Evolutionary conservation across 768 basidiomycete genomes (phyloP).

Genomic region (Pleurotus pulmonarius): DNA sequence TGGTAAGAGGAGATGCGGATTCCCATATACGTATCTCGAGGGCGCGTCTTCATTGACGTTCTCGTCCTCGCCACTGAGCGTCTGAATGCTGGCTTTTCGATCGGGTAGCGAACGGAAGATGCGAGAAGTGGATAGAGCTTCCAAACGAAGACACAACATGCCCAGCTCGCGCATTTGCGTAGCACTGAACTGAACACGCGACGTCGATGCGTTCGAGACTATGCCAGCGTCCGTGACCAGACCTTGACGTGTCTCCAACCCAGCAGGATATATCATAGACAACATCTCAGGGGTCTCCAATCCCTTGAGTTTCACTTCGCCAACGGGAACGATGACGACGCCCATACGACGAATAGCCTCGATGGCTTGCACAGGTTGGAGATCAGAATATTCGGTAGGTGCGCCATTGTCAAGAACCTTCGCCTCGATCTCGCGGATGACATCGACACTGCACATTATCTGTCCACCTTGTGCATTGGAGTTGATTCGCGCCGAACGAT

Average conservation of each 20-base stretch:
- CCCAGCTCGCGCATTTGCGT: slow-evolving; percentile 74
- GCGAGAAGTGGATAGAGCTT: slow-evolving; percentile 64
- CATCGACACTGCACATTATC: slow-evolving; percentile 87
- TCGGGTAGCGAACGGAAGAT: slow-evolving; percentile 48
- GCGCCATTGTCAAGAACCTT: slow-evolving; percentile 49
- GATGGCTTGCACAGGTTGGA: slow-evolving; percentile 57
- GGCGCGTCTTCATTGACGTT: slow-evolving; percentile 23
- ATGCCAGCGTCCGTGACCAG: slow-evolving; percentile 33
- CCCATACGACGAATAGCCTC: slow-evolving; percentile 75
- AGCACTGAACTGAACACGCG: slow-evolving; percentile 65
- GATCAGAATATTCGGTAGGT: slow-evolving; percentile 57
- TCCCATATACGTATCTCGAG: slow-evolving; percentile 44
- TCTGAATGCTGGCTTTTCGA: slow-evolving; percentile 42
- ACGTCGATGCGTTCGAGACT: slow-evolving; percentile 32
- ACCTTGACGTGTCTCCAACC: slow-evolving; percentile 68
- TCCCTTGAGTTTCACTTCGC: slow-evolving; percentile 92
- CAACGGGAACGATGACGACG: slow-evolving; percentile 67
- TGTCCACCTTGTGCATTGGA: slow-evolving; percentile 87
- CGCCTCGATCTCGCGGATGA: slow-evolving; percentile 77
- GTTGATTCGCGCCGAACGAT: slow-evolving; percentile 84
- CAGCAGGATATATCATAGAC: slow-evolving; percentile 77
- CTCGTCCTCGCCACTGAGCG: slow-evolving; percentile 8
- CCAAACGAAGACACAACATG: slow-evolving; percentile 70
- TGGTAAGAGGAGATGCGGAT: slow-evolving; percentile 65
- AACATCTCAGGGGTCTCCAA: slow-evolving; percentile 87